Evolutionary conservation across 164 flowering plant genomes (phyloP).

Genomic region (Aristolochia californica): DNA sequence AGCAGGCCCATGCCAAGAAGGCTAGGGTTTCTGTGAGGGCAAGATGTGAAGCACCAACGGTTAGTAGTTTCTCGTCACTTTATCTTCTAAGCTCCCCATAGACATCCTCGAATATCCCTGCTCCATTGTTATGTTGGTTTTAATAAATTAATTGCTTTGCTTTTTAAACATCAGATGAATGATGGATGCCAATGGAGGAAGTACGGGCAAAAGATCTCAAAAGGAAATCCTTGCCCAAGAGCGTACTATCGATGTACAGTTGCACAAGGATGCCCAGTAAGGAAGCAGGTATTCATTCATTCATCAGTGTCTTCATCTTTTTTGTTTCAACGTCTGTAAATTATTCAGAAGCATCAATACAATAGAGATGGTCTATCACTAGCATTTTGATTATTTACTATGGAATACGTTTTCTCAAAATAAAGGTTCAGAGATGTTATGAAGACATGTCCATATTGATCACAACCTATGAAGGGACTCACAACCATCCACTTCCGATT

Average conservation of each 20-base stretch:
- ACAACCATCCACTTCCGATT: constrained; percentile 74
- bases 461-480: constrained; percentile 94
- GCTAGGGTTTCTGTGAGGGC: constrained; percentile 85
- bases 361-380: too few relatives aligned
- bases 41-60: constrained; percentile 76
- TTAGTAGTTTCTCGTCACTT: too few relatives aligned
- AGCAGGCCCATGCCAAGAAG: constrained; percentile 45
- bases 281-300: constrained; percentile 78
- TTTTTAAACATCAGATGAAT: too few relatives aligned
- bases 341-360: too few relatives aligned
- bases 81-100: too few relatives aligned
- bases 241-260: constrained; percentile 94
- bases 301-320: too few relatives aligned
- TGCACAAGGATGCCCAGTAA: constrained; percentile 79
- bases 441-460: constrained; percentile 80
- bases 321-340: too few relatives aligned
- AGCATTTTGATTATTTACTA: too few relatives aligned
- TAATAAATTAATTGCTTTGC: neutral
- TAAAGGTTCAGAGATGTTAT: constrained; percentile 95
- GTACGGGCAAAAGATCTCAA: constrained; percentile 89
- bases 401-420: too few relatives aligned
- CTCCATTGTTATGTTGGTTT: too few relatives aligned
- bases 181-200: constrained; percentile 99
- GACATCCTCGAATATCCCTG: neutral
- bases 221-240: constrained; percentile 96